Base-by-base conservation (phyloP, 2,329 filamentous ascomycete species). In the Trichophyton rubrum region DNA sequence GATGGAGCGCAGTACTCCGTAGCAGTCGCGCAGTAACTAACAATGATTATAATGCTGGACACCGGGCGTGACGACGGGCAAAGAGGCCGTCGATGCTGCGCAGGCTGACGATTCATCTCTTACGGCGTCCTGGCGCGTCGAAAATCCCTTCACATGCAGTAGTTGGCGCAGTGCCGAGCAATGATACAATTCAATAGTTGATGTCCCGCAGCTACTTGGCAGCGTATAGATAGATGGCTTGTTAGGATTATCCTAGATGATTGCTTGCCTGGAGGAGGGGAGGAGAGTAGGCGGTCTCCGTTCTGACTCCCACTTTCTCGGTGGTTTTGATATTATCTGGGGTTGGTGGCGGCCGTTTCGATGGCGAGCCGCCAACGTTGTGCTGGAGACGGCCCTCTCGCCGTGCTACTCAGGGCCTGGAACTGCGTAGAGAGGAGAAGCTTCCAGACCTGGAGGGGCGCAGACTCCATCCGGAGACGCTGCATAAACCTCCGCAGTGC, bases 171-270 rank as follows among this genome's bases (percentile, higher is more conserved):
- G 20, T 51, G 45, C 45, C 45, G 45, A 51, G 45, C 45, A 3
- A 51, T 27, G 45, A 51, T 51, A 51, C 45, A 51, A 24, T 24
- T 51, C 45, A 51, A 51, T 51, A 51, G 45, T 51, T 51, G 20
- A 51, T 30, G 45, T 24, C 45, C 33, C n/a, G 45, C 20, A 51
- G 45, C 45, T 51, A 51, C 45, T 51, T 51, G 45, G 45, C 45
- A 27, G 45, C 45, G 24, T 30, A 11, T 38, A 24, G n/a, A n/a
- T n/a, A 38, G 45, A 51, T 51, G 45, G 2, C 20, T 51, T 51
- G 45, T 51, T 27, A 7, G 45, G 45, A 51, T 51, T 20, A 51
- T 51, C 45, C 45, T 15, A 24, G 45, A 51, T 51, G 45, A 7
- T 47, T 11, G 43, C 17, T 3, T 30, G 40, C 8, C 4, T 6